Evolutionary conservation across 495 filamentous ascomycete species (phyloP).

Genomic region (Daldinia decipiens): DNA sequence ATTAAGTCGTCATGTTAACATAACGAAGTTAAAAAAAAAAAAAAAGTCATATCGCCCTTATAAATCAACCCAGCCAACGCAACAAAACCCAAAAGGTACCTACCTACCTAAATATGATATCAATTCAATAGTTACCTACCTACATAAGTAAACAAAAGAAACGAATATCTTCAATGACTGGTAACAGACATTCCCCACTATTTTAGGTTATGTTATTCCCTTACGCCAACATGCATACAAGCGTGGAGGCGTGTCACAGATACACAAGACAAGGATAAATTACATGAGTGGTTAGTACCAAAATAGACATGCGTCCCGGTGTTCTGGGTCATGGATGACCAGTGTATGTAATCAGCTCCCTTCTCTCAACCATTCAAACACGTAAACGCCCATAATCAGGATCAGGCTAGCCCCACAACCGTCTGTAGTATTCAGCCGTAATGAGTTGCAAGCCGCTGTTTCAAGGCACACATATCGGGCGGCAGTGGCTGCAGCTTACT

Average conservation of each 20-base stretch:
- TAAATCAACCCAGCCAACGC: too few species aligned
- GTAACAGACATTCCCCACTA: slow-evolving; percentile 1
- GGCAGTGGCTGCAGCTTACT: neutral
- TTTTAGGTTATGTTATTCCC: neutral
- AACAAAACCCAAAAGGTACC: neutral
- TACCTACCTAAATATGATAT: too few species aligned
- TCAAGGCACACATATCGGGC: neutral
- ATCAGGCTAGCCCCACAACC: slow-evolving; percentile 17
- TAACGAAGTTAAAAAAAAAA: too few species aligned
- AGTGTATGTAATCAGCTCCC: neutral
- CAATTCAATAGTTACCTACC: neutral
- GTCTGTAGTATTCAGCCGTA: too few species aligned
- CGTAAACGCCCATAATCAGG: neutral
- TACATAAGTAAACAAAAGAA: neutral
- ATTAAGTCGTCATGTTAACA: too few species aligned
- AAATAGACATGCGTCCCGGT: slow-evolving; percentile 20
- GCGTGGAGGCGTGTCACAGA: neutral
- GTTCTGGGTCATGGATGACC: slow-evolving; percentile 13
- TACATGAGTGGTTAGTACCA: neutral
- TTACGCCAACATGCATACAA: neutral
- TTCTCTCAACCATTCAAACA: neutral
- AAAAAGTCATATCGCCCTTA: too few species aligned
- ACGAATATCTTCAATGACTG: neutral
- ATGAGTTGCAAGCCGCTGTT: neutral
- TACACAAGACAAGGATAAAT: neutral